A percentile compares a stretch with the other conserved stretches of the same genome.
These are phyloP conservation scores for Clarkia xantiana DNA, from an alignment of 345 rosid species.

Conservation along the genomic window DNA sequence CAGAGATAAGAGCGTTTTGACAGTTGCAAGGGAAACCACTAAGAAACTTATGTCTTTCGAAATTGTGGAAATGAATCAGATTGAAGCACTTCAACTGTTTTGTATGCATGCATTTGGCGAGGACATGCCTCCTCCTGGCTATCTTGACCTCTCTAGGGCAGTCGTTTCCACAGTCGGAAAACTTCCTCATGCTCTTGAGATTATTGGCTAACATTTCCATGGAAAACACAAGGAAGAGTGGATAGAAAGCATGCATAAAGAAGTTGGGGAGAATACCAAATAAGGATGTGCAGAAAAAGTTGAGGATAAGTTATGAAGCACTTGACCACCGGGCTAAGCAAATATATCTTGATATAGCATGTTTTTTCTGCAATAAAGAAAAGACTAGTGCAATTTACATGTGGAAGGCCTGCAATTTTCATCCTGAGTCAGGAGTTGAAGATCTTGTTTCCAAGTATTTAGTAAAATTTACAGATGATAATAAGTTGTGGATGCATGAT, in stretches of 20 bases:
- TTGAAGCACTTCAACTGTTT: constrained; percentile 1
- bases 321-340: constrained; percentile 1
- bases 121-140: constrained; percentile 1
- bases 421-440: neutral
- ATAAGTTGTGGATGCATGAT: constrained; percentile 5
- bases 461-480: constrained; percentile 1
- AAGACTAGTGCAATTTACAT: constrained; percentile 6
- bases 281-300: constrained; percentile 5
- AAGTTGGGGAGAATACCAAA: constrained; percentile 4
- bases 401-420: constrained; percentile 9
- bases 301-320: constrained; percentile 1
- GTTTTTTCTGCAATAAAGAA: constrained; percentile 2
- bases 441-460: constrained; percentile 4
- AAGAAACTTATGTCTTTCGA: neutral
- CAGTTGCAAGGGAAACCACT: neutral
- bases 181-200: constrained; percentile 6
- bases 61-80: neutral
- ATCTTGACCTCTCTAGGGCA: neutral
- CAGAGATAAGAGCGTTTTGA: neutral
- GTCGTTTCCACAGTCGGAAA: neutral
- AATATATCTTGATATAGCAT: constrained; percentile 8
- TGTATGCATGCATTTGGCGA: constrained; percentile 6
- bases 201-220: constrained; percentile 2
- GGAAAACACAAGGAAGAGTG: constrained; percentile 6
- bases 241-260: neutral